These are phyloP conservation scores for Dendrobium huoshanense DNA, from an alignment of 106 monocot genomes.

Conservation along the genomic window DNA sequence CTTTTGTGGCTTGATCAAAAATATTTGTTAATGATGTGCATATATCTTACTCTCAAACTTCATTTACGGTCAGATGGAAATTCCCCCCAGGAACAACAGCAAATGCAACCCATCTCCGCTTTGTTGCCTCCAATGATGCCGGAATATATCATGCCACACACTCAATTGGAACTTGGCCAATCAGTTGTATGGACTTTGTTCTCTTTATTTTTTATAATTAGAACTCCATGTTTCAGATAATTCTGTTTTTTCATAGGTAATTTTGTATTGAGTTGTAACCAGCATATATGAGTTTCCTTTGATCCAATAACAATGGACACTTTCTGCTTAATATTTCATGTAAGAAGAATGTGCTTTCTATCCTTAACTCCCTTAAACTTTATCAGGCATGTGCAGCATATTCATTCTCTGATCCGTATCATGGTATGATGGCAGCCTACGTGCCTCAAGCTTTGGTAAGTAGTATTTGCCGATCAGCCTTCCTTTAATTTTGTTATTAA, in stretches of 20 bases:
- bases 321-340: neutral
- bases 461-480: neutral
- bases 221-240: neutral
- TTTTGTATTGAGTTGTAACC: neutral
- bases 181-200: constrained; percentile 31
- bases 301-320: neutral
- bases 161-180: constrained; percentile 56
- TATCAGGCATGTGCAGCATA: constrained; percentile 39
- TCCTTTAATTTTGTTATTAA: neutral
- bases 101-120: constrained; percentile 25
- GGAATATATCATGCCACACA: constrained; percentile 43
- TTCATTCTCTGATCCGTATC: constrained; percentile 42
- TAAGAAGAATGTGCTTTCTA: neutral
- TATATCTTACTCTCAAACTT: neutral
- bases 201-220: constrained; percentile 7
- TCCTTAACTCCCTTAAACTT: constrained; percentile 5
- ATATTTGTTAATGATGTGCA: neutral
- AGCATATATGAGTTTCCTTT: neutral
- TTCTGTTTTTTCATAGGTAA: neutral
- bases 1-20: neutral
- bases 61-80: constrained; percentile 23
- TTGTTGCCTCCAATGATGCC: constrained; percentile 23
- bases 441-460: constrained; percentile 43
- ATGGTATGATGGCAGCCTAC: constrained; percentile 35
- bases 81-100: constrained; percentile 23